Evolutionary conservation across 176 grass and related monocot species (phyloP).

Genomic region (Dactylis glomerata): DNA sequence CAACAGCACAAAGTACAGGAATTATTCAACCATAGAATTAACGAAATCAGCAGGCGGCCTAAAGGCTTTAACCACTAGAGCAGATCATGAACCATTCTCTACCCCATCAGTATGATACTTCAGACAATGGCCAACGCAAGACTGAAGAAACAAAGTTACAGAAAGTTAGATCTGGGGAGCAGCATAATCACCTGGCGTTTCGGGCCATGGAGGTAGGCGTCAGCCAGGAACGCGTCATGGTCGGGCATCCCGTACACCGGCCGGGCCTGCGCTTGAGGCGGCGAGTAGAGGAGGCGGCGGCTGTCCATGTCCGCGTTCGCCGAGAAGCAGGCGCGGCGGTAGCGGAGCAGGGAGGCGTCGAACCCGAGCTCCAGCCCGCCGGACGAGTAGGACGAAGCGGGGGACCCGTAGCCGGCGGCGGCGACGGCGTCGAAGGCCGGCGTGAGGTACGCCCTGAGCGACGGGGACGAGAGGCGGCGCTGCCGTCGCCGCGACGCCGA

Average conservation of each 20-base stretch:
- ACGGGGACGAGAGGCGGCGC: slow-evolving; percentile 45
- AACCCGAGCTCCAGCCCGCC: slow-evolving; percentile 42
- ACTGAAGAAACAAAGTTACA: not conserved
- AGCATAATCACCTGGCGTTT: slow-evolving; percentile 37
- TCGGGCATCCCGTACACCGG: not conserved
- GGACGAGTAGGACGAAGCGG: slow-evolving; percentile 17
- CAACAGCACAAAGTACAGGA: slow-evolving; percentile 17
- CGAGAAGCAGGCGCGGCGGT: slow-evolving; percentile 40
- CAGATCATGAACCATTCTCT: not conserved
- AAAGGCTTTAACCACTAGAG: not conserved
- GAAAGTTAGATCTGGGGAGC: slow-evolving; percentile 27
- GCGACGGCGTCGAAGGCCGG: slow-evolving; percentile 54
- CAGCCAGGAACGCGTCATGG: not conserved
- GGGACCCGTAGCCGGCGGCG: not conserved
- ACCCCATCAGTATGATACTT: not conserved
- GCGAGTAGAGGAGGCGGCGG: slow-evolving; percentile 39
- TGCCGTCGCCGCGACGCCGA: slow-evolving; percentile 29
- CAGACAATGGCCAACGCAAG: not conserved
- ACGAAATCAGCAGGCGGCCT: not conserved
- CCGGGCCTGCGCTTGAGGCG: slow-evolving; percentile 15
- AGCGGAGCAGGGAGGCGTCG: slow-evolving; percentile 53
- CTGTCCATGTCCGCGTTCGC: slow-evolving; percentile 26
- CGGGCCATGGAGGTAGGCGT: not conserved
- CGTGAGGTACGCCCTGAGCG: slow-evolving; percentile 38
- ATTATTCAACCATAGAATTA: not conserved